A percentile compares a stretch with the other conserved stretches of the same genome.
phyloP scores from a whole-genome alignment of 805 yeast species.

The Starmerella khaoyaiensis region DNA sequence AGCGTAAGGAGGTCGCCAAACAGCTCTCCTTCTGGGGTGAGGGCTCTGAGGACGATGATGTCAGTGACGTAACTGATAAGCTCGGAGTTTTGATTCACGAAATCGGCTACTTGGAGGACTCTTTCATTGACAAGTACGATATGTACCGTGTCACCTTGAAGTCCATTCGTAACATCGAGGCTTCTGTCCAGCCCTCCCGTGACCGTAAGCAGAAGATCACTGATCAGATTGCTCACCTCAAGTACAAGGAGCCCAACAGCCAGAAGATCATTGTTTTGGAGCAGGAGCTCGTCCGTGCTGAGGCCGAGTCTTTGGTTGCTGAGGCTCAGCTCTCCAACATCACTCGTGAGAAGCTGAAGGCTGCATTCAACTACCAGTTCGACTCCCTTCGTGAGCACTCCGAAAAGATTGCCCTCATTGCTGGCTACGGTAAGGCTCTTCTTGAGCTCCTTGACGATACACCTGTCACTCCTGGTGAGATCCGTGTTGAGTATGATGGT shows the following conservation, averaged over 20 bases:
- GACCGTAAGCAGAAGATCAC: constrained; percentile 96
- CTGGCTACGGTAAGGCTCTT: constrained; percentile 96
- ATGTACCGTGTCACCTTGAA: constrained; percentile 93
- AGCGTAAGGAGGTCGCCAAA: constrained; percentile 92
- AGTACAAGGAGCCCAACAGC: constrained; percentile 96
- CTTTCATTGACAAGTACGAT: constrained; percentile 94
- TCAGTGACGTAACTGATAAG: constrained; percentile 92
- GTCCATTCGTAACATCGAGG: constrained; percentile 90
- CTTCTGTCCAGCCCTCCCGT: constrained; percentile 94
- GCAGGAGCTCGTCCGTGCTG: constrained; percentile 97
- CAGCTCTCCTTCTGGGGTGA: constrained; percentile 97
- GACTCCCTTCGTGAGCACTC: constrained; percentile 90
- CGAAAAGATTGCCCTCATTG: constrained; percentile 92
- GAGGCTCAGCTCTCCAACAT: constrained; percentile 97
- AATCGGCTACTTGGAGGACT: constrained; percentile 96
- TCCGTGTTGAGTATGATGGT: constrained; percentile 96
- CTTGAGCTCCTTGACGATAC: constrained; percentile 91
- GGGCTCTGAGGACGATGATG: constrained; percentile 84
- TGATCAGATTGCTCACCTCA: constrained; percentile 92
- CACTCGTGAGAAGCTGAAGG: constrained; percentile 95
- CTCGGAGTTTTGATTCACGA: constrained; percentile 91
- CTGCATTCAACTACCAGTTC: constrained; percentile 92
- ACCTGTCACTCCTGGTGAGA: constrained; percentile 98
- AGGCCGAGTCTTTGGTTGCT: constrained; percentile 97
- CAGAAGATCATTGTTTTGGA: constrained; percentile 91